These are phyloP conservation scores for Paraphoma chrysanthemicola DNA, from an alignment of 2,329 filamentous ascomycete species.

Conservation along the genomic window DNA sequence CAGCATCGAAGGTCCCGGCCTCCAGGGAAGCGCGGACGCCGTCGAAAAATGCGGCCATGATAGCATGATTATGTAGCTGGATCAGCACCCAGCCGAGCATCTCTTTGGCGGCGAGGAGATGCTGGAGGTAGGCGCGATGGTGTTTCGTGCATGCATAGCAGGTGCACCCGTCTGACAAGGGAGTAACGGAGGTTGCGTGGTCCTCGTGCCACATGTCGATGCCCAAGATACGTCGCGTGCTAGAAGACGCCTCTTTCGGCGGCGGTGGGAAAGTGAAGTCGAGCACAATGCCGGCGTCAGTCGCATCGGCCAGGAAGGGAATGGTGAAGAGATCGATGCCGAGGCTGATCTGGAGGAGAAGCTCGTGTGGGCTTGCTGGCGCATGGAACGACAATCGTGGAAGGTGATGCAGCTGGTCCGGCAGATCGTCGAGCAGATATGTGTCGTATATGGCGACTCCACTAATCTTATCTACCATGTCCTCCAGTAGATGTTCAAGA, in stretches of 20 bases:
- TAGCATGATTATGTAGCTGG: conserved; percentile 87
- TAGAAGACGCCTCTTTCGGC: conserved; percentile 13
- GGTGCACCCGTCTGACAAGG: conserved; percentile 68
- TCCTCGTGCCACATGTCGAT: conserved; percentile 74
- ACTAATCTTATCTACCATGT: conserved; percentile 60
- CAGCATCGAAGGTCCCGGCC: conserved; percentile 61
- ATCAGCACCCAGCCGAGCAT: conserved; percentile 96
- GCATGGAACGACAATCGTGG: conserved; percentile 78
- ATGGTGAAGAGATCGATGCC: conserved; percentile 83
- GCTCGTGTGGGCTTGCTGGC: conserved; percentile 73
- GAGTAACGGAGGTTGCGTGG: conserved; percentile 68
- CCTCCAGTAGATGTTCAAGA: conserved; percentile 73
- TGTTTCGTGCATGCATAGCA: conserved; percentile 88
- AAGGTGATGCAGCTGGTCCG: conserved; percentile 65
- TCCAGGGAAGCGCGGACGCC: conserved; percentile 71
- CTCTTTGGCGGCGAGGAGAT: conserved; percentile 87
- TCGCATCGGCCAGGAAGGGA: conserved; percentile 75
- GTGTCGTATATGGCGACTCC: conserved; percentile 82
- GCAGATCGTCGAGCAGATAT: conserved; percentile 71
- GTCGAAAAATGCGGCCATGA: conserved; percentile 75
- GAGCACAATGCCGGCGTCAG: conserved; percentile 85
- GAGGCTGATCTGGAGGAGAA: conserved; percentile 76
- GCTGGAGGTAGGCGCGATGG: conserved; percentile 85
- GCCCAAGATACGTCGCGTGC: conserved; percentile 60
- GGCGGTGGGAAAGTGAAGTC: conserved; percentile 74